A percentile compares a stretch with the other conserved stretches of the same genome.
These are phyloP conservation scores for Spatholobus suberectus DNA, from an alignment of 306 rosid species.

Conservation along the genomic window DNA sequence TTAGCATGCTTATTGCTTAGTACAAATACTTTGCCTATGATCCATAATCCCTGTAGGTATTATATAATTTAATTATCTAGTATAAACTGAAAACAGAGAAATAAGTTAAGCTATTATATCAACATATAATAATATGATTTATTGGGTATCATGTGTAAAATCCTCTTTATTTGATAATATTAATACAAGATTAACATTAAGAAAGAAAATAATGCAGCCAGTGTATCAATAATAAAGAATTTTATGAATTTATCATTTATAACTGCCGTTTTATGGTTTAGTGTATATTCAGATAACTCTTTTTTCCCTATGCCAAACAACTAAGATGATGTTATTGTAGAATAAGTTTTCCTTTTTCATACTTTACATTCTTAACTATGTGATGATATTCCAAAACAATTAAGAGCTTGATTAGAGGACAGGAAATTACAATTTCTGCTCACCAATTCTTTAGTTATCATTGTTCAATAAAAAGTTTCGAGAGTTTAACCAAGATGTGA, in stretches of 20 bases:
- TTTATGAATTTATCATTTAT: background rate
- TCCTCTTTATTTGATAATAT: background rate
- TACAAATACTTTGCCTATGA: background rate
- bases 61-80: too few relatives aligned
- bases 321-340: background rate
- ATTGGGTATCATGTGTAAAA: background rate
- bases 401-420: slow-evolving; percentile 5
- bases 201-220: background rate
- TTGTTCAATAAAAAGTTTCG: background rate
- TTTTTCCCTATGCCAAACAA: slow-evolving; percentile 9
- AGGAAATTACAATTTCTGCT: background rate
- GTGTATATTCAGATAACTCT: slow-evolving; percentile 6
- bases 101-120: background rate
- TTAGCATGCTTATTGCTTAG: slow-evolving; percentile 10
- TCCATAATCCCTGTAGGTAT: too few relatives aligned
- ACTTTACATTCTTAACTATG: background rate
- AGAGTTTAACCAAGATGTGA: slow-evolving; percentile 19
- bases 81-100: too few relatives aligned
- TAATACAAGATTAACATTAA: background rate
- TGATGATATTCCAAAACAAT: background rate
- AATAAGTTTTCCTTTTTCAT: background rate
- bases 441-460: slow-evolving; percentile 1
- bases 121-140: background rate
- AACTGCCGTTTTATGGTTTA: background rate
- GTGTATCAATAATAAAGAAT: background rate